Evolutionary conservation across 768 basidiomycete genomes (phyloP).

Genomic region (Leccinum subgranulosum): DNA sequence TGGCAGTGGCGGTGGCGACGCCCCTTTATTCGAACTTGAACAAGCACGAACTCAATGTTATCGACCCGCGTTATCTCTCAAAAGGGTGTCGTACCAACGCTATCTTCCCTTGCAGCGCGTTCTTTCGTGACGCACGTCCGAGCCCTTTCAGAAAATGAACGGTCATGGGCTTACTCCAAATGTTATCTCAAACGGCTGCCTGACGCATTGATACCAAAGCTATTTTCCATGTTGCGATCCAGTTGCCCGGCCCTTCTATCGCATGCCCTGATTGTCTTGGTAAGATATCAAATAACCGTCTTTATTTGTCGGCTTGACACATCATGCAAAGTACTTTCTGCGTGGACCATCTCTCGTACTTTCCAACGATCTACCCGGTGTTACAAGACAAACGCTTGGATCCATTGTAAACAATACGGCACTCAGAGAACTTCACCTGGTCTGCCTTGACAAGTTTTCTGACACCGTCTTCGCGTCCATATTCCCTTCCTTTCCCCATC

Average conservation of each 20-base stretch:
- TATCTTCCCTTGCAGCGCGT: constrained; percentile 50
- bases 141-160: constrained; percentile 36
- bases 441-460: constrained; percentile 48
- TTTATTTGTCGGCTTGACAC: not conserved
- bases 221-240: constrained; percentile 50
- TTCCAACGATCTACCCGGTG: constrained; percentile 48
- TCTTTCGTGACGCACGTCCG: constrained; percentile 47
- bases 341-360: constrained; percentile 50
- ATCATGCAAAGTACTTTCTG: constrained; percentile 52
- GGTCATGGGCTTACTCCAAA: constrained; percentile 40
- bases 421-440: constrained; percentile 49
- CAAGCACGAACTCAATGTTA: too few species aligned
- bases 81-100: constrained; percentile 35
- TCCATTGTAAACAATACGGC: constrained; percentile 34
- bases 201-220: constrained; percentile 36
- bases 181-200: constrained; percentile 33
- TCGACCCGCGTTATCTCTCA: constrained; percentile 35
- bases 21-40: too few species aligned
- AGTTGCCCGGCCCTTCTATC: constrained; percentile 36
- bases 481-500: constrained; percentile 40
- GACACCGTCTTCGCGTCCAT: constrained; percentile 52
- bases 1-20: too few species aligned
- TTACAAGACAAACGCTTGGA: constrained; percentile 47
- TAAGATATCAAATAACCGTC: constrained; percentile 24
- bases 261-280: constrained; percentile 50